Percentiles rank a stretch among this genome's conserved stretches.
phyloP scores from a whole-genome alignment of 331 rosid genomes.

The Cucumis variabilis region DNA sequence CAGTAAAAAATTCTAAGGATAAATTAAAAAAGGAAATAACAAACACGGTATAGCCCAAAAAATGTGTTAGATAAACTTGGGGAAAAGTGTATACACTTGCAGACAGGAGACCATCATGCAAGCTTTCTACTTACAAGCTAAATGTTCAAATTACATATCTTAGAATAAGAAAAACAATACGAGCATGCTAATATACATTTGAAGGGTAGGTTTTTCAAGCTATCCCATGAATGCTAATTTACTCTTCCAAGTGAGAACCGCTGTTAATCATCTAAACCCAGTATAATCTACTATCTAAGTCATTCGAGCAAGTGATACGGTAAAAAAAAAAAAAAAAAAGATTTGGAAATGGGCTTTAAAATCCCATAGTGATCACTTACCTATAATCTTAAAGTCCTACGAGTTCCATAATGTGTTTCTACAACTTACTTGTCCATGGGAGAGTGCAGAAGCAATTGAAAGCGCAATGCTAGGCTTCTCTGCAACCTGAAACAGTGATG shows the following conservation, averaged over 20 bases:
- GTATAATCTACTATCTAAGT: not conserved
- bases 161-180: not conserved
- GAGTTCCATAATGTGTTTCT: not conserved
- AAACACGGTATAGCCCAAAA: not conserved
- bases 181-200: not conserved
- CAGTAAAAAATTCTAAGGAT: not conserved
- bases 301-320: not conserved
- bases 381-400: not conserved
- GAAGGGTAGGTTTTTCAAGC: not conserved
- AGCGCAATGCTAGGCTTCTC: slow-evolving; percentile 98
- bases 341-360: not conserved
- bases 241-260: not conserved
- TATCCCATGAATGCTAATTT: not conserved
- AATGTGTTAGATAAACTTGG: not conserved
- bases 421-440: slow-evolving; percentile 65
- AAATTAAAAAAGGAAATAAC: not conserved
- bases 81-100: not conserved
- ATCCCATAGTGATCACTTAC: not conserved
- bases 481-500: slow-evolving; percentile 61
- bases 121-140: not conserved
- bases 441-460: slow-evolving; percentile 81
- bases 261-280: not conserved
- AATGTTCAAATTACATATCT: not conserved
- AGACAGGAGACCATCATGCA: not conserved
- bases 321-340: not conserved